Percentiles rank a stretch among this genome's conserved stretches.
These are phyloP conservation scores for Candida suzukii DNA, from an alignment of 805 yeast genomes.

Conservation along the genomic window DNA sequence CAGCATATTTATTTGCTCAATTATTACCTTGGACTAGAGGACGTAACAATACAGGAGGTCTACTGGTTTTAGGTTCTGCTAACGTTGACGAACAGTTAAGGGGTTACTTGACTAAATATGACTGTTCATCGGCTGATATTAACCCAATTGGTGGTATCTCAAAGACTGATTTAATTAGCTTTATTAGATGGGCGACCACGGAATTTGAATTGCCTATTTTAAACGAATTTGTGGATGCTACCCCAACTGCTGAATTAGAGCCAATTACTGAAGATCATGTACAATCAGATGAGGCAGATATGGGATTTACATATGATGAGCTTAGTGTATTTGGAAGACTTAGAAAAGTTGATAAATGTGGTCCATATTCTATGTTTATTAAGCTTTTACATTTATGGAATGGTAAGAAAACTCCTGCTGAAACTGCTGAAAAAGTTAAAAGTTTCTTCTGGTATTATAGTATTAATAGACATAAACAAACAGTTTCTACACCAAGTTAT, in stretches of 20 bases:
- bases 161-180: slow-evolving; percentile 82
- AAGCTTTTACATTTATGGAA: slow-evolving; percentile 91
- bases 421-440: slow-evolving; percentile 89
- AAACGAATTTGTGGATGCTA: slow-evolving; percentile 74
- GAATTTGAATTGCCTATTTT: slow-evolving; percentile 73
- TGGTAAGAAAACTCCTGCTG: slow-evolving; percentile 70
- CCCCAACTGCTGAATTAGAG: slow-evolving; percentile 97
- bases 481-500: slow-evolving; percentile 94
- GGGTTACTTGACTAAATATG: slow-evolving; percentile 94
- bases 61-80: slow-evolving; percentile 90
- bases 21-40: slow-evolving; percentile 92
- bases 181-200: slow-evolving; percentile 71
- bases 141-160: slow-evolving; percentile 99
- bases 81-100: slow-evolving; percentile 95
- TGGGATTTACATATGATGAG: slow-evolving; percentile 98
- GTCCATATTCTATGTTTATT: slow-evolving; percentile 92
- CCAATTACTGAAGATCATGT: slow-evolving; percentile 90
- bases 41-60: slow-evolving; percentile 59
- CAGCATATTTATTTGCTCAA: slow-evolving; percentile 90
- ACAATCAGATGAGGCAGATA: slow-evolving; percentile 93
- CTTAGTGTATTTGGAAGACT: slow-evolving; percentile 84
- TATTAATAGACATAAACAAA: slow-evolving; percentile 93
- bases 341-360: slow-evolving; percentile 89
- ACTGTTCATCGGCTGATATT: slow-evolving; percentile 94
- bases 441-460: slow-evolving; percentile 91